Evolutionary conservation across 2,329 filamentous ascomycete genomes (phyloP).

Genomic region (Alternaria metachromatica): DNA sequence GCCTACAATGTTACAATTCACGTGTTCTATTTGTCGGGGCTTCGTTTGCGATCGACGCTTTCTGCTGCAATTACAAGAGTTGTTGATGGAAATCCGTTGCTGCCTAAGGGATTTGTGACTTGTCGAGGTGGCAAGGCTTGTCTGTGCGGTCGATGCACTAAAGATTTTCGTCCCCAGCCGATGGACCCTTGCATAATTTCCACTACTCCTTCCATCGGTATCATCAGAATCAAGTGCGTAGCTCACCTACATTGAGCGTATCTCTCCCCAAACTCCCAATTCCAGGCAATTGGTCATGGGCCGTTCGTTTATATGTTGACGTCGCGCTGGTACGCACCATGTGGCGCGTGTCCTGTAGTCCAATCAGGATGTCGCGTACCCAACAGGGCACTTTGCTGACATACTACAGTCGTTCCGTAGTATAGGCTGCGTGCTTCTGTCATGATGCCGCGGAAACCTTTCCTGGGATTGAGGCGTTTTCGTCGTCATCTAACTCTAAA

Average conservation of each 20-base stretch:
- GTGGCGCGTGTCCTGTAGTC: neutral
- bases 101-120: neutral
- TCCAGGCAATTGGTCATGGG: neutral
- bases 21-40: neutral
- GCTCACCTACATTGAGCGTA: neutral
- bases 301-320: neutral
- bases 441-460: neutral
- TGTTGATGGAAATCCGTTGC: neutral
- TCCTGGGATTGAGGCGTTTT: neutral
- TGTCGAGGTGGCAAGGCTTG: neutral
- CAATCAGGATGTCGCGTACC: neutral
- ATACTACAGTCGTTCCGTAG: neutral
- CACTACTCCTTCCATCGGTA: neutral
- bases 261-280: no score
- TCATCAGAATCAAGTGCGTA: neutral
- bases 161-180: neutral
- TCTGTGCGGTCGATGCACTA: constrained; percentile 4
- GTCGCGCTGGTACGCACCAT: neutral
- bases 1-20: neutral
- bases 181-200: neutral
- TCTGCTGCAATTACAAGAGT: neutral
- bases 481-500: neutral
- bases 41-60: neutral
- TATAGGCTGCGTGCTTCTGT: neutral
- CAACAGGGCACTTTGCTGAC: neutral